Conservation (phyloP, 805 yeast genomes). For the Candida dajiaensis region DNA sequence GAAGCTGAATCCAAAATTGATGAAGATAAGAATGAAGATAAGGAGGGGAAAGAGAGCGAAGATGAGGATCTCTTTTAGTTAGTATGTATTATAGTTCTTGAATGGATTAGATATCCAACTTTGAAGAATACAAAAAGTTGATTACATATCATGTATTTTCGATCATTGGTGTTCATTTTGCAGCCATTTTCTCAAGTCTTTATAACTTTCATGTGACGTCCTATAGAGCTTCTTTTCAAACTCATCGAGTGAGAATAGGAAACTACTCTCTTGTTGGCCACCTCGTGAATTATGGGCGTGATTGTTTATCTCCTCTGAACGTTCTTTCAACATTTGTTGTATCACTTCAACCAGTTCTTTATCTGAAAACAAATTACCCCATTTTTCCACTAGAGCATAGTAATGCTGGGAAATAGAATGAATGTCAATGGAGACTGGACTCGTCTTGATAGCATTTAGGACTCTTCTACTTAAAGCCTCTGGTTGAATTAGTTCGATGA, state of each 20-base stretch:
- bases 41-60: constrained; percentile 11
- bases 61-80: constrained; percentile 9
- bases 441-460: constrained; percentile 76
- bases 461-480: constrained; percentile 60
- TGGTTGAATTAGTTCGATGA: constrained; percentile 66
- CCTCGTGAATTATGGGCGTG: constrained; percentile 39
- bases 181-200: constrained; percentile 39
- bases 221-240: constrained; percentile 61
- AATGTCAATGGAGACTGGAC: constrained; percentile 59
- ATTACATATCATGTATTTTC: neutral
- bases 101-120: neutral
- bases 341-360: constrained; percentile 49
- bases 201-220: constrained; percentile 44
- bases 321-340: constrained; percentile 45
- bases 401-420: constrained; percentile 62
- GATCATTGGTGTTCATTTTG: constrained; percentile 13
- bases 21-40: constrained; percentile 10
- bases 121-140: neutral
- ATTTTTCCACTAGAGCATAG: constrained; percentile 63
- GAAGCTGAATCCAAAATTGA: constrained; percentile 18
- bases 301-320: constrained; percentile 71
- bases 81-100: neutral
- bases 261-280: constrained; percentile 43
- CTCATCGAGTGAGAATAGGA: constrained; percentile 66
- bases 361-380: constrained; percentile 72